These are phyloP conservation scores for Cyclospora cayetanensis DNA, from an alignment of 169 alveolate species.

Conservation along the genomic window DNA sequence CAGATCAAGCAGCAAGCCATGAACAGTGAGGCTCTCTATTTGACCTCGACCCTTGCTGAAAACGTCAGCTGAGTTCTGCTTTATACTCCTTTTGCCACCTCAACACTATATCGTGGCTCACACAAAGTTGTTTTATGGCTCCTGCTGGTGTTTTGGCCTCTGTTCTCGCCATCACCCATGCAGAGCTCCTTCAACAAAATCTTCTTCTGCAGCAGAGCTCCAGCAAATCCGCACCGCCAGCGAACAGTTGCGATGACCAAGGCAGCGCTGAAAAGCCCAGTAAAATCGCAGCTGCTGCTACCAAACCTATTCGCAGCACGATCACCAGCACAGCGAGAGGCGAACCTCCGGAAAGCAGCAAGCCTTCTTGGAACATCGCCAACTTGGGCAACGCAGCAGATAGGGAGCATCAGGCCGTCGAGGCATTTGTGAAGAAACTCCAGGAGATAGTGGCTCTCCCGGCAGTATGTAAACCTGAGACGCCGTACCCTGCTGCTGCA, in stretches of 20 bases:
- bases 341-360: neutral
- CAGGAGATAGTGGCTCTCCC: constrained; percentile 18
- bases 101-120: too few relatives aligned
- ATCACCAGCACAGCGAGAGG: neutral
- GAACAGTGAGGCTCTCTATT: constrained; percentile 41
- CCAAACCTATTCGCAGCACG: neutral
- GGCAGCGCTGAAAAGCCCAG: neutral
- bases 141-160: too few relatives aligned
- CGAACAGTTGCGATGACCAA: neutral
- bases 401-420: constrained; percentile 34
- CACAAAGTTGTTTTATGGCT: too few relatives aligned
- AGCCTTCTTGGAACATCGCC: neutral
- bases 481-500: neutral
- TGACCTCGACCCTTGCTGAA: too few relatives aligned
- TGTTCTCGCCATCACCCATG: neutral
- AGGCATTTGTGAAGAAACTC: constrained; percentile 1
- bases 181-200: constrained; percentile 12
- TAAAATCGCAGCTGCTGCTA: neutral
- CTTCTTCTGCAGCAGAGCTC: constrained; percentile 13
- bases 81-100: too few relatives aligned
- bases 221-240: neutral
- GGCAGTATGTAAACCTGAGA: constrained; percentile 32
- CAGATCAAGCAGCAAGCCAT: constrained; percentile 27
- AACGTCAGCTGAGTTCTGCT: too few relatives aligned
- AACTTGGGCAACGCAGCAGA: constrained; percentile 12